Conservation (phyloP, 192 early-diverging fungal species). For the Coemansia aciculifera region DNA sequence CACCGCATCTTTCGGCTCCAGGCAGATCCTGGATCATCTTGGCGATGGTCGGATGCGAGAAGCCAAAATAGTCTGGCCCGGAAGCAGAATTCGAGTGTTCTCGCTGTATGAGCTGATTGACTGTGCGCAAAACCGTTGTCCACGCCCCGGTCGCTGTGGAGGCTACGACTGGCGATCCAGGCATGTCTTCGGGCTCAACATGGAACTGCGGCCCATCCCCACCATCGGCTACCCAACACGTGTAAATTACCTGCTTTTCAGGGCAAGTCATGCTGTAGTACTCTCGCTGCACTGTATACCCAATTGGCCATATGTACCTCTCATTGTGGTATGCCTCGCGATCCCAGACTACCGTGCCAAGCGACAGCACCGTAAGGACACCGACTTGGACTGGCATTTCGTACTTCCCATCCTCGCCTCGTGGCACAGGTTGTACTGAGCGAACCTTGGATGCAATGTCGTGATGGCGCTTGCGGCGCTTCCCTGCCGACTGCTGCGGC, state of each 20-base stretch:
- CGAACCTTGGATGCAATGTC: conserved; percentile 44
- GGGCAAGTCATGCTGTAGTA: conserved; percentile 77
- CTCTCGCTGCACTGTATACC: conserved; percentile 69
- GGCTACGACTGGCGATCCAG: conserved; percentile 65
- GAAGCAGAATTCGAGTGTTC: conserved; percentile 80
- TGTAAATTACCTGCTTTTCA: conserved; percentile 60
- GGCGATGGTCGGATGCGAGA: conserved; percentile 81
- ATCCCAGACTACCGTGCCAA: conserved; percentile 77
- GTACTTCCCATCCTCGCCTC: conserved; percentile 66
- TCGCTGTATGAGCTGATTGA: conserved; percentile 75
- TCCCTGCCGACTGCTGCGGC: conserved; percentile 6
- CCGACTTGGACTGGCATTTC: conserved; percentile 79
- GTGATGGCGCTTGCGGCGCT: conserved; percentile 46
- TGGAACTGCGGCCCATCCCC: conserved; percentile 79
- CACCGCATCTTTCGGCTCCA: conserved; percentile 65
- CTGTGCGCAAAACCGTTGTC: conserved; percentile 75
- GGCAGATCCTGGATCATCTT: conserved; percentile 89
- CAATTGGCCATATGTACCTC: conserved; percentile 90
- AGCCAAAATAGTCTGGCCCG: conserved; percentile 91
- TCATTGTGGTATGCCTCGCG: conserved; percentile 81
- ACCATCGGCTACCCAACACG: conserved; percentile 71
- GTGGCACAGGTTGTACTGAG: conserved; percentile 46
- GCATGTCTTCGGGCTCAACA: conserved; percentile 79
- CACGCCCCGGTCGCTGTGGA: conserved; percentile 88
- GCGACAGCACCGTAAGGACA: conserved; percentile 66